Base-by-base conservation (phyloP, 805 yeast species). In the Candida insectalens region DNA sequence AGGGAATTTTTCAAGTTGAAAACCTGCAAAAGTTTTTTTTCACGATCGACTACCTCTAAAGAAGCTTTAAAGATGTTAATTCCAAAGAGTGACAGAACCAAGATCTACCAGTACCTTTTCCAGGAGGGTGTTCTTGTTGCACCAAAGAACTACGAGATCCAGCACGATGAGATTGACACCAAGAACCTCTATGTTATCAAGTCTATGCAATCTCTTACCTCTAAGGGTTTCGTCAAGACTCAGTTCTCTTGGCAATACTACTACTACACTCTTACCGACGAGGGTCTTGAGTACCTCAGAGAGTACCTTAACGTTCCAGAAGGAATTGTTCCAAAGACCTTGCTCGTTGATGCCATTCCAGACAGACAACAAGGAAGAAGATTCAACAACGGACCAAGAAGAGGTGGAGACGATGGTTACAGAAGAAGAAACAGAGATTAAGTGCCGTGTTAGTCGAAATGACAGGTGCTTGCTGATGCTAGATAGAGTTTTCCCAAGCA, bases 241-340 rank as follows among this genome's bases (percentile, higher is more conserved):
- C 97, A 87, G 74, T 92, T 89, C 82, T 89, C 97, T 62, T 92
- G 99, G 99, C 96, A 88, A 80, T 85, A 85, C 80, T 92, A 92
- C 77, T 92, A 92, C 95, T 92, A 92, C 94, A 85, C 98, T 77
- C 83, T 92, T 66, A 92, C 97, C 65, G 97, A 92, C 65, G 96
- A 84, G 72, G 99, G 99, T 81, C 89, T 92, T 51, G 95, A 87
- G 65, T 92, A 74, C 83, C 82, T 92, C 64, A 83, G 96, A 75
- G 87, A 84, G 66, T 92, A 87, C 84, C 82, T 92, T 69, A 87
- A 88, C 81, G 78, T 92, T 60, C 98, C 98, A 73, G 94, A 83
- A 70, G 94, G 87, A 72, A 82, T 92, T 67, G 89, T 87, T 69
- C 99, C 99, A 65, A 79, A 83, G 69, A 92, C 99, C 65, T 83